These are phyloP conservation scores for Ogataea nitratoaversa DNA, from an alignment of 805 yeast species.

Conservation along the genomic window DNA sequence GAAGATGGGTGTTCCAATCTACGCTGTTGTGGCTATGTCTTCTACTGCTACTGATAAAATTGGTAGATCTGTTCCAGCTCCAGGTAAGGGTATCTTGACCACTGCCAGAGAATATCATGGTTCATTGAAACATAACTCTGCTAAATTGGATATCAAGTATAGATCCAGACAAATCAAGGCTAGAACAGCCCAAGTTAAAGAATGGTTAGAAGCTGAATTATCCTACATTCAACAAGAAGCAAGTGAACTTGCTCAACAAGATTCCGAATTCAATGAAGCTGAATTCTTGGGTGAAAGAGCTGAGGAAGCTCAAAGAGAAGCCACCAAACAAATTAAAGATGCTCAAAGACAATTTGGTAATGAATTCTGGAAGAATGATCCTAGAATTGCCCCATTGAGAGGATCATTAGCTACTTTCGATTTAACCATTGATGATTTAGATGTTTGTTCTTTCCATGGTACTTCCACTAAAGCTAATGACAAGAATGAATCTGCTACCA, in stretches of 20 bases:
- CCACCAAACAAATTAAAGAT: conserved; percentile 75
- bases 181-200: conserved; percentile 71
- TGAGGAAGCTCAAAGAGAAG: conserved; percentile 82
- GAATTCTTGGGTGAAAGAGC: conserved; percentile 73
- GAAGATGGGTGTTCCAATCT: conserved; percentile 98
- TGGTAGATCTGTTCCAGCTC: conserved; percentile 99
- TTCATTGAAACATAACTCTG: conserved; percentile 69
- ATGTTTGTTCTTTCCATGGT: conserved; percentile 98
- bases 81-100: conserved; percentile 98
- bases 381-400: conserved; percentile 93
- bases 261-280: conserved; percentile 48
- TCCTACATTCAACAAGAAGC: conserved; percentile 70
- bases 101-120: conserved; percentile 94
- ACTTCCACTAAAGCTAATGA: conserved; percentile 98
- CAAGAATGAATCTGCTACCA: conserved; percentile 92
- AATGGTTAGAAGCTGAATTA: conserved; percentile 83
- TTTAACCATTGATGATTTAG: conserved; percentile 90
- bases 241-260: conserved; percentile 41
- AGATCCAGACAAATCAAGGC: conserved; percentile 85
- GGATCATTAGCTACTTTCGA: conserved; percentile 95
- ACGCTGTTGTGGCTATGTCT: conserved; percentile 89
- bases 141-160: conserved; percentile 84
- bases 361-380: conserved; percentile 84
- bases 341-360: conserved; percentile 96
- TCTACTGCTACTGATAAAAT: conserved; percentile 98